Conservation (phyloP, 108 stramenopile genomes). For the Skeletonema marinoi region DNA sequence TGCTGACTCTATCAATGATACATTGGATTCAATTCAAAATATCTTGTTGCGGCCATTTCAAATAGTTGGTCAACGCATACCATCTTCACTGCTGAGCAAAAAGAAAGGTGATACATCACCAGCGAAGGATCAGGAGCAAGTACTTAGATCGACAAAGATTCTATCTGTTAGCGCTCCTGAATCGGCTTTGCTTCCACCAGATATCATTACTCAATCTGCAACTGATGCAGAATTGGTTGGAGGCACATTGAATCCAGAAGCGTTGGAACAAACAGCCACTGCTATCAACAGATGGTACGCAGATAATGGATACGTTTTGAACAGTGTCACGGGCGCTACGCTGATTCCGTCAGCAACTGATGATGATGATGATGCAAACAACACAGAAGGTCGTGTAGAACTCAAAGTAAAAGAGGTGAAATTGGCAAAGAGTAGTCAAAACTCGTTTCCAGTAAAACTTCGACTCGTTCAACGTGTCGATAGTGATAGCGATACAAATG, state of each 20-base stretch:
- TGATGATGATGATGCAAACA: slow-evolving; percentile 51
- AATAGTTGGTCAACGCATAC: slow-evolving; percentile 1
- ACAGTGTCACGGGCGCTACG: slow-evolving; percentile 73
- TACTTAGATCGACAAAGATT: slow-evolving; percentile 33
- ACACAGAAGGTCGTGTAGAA: slow-evolving; percentile 44
- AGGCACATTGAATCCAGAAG: slow-evolving; percentile 56
- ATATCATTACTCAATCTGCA: slow-evolving; percentile 63
- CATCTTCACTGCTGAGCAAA: not conserved
- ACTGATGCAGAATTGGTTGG: slow-evolving; percentile 69
- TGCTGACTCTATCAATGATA: slow-evolving; percentile 11
- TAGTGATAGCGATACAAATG: slow-evolving; percentile 48
- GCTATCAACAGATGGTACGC: slow-evolving; percentile 69
- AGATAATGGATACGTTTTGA: slow-evolving; percentile 76
- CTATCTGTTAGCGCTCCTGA: slow-evolving; percentile 55
- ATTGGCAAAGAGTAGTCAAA: slow-evolving; percentile 15
- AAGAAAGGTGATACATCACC: not conserved
- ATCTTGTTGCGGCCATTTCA: slow-evolving; percentile 11
- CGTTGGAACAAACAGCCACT: slow-evolving; percentile 65
- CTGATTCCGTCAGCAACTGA: slow-evolving; percentile 58
- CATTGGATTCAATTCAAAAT: slow-evolving; percentile 7
- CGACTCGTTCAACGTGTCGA: slow-evolving; percentile 66
- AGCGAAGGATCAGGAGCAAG: slow-evolving; percentile 15
- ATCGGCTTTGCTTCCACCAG: slow-evolving; percentile 64
- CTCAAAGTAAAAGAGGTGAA: slow-evolving; percentile 54
- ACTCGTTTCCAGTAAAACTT: slow-evolving; percentile 56